Base-by-base conservation (phyloP, 2,329 filamentous ascomycete species). In the Colletotrichum lentis region DNA sequence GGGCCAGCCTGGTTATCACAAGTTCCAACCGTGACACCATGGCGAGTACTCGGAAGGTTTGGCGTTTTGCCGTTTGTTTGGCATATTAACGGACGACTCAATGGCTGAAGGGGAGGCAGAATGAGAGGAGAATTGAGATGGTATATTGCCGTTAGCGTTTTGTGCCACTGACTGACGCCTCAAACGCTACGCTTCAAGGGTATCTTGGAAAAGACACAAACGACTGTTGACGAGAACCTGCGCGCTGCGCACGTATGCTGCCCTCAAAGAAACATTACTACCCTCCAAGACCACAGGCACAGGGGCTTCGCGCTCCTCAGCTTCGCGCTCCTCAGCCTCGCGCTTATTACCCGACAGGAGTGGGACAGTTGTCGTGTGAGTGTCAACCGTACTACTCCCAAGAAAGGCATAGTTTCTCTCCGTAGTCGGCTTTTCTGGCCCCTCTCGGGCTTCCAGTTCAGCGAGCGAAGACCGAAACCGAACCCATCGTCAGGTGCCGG, bases 151-250 rank as follows among this genome's bases (percentile, higher is more conserved):
- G 35, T 49, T 59, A 49, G n/a, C 8, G n/a, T 24, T 11, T 58
- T 44, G 24, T 50, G 41, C 57, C 50, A 24, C 31, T 18, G 44
- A 62, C 31, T 18, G 44, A 62, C 44, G 53, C 53, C 31, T 64
- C 16, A 46, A 58, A 58, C 60, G 54, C 65, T 64, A 53, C 41
- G 35, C 61, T 49, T 59, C 54, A 49, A 58, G 61, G 65, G 65
- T 67, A 67, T 67, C 54, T 64, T 43, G 50, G 12, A 39, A 67
- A 67, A 58, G 11, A 59, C 55, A 27, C 16, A 47, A 52, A 39
- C 8, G 41, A 54, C 46, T 12, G 31, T 43, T 54, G 35, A 44
- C 16, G 61, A 39, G 61, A 59, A 35, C 20, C 49, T 31, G 37
- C 47, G 27, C 47, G 41, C 61, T 47, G 3, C n/a, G n/a, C 12